These are phyloP conservation scores for Lunularia cruciata DNA, from an alignment of 225 moss, liverwort and hornwort species.

Conservation along the genomic window DNA sequence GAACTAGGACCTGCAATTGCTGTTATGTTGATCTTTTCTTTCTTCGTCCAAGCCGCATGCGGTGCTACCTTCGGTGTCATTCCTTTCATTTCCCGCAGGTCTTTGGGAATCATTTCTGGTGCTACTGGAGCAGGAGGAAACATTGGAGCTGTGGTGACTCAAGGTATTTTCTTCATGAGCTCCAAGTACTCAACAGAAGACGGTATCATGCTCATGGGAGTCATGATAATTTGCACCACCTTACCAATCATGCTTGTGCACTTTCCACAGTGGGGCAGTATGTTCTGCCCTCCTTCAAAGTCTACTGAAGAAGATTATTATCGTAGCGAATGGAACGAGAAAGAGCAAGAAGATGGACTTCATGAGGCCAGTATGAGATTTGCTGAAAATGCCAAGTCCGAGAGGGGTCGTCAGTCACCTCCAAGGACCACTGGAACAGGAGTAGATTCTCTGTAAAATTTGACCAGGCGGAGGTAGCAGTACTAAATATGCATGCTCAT, in stretches of 20 bases:
- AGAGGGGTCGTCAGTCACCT: slow-evolving; percentile 44
- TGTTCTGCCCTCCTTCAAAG: slow-evolving; percentile 37
- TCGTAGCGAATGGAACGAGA: slow-evolving; percentile 40
- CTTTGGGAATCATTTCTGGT: slow-evolving; percentile 61
- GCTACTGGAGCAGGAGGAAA: slow-evolving; percentile 69
- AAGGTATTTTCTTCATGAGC: slow-evolving; percentile 47
- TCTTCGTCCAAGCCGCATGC: slow-evolving; percentile 62
- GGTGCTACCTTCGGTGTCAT: slow-evolving; percentile 65
- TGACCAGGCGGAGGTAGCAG: too few relatives aligned
- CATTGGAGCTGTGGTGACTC: slow-evolving; percentile 51
- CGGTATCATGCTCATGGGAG: slow-evolving; percentile 59
- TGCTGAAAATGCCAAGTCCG: slow-evolving; percentile 49
- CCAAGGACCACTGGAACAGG: too few relatives aligned
- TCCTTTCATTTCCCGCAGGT: slow-evolving; percentile 61
- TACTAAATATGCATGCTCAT: too few relatives aligned
- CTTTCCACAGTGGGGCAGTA: slow-evolving; percentile 67
- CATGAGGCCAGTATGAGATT: slow-evolving; percentile 53
- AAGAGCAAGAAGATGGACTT: slow-evolving; percentile 55
- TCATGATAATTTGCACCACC: slow-evolving; percentile 49
- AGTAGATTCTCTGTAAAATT: too few relatives aligned
- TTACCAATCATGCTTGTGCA: slow-evolving; percentile 27
- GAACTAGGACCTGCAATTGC: slow-evolving; percentile 19
- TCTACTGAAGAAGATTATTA: slow-evolving; percentile 54
- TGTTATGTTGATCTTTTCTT: slow-evolving; percentile 58
- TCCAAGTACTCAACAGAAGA: slow-evolving; percentile 41